Evolutionary conservation across 2,329 filamentous ascomycete genomes (phyloP).

Genomic region (Helicocarpus griseus): DNA sequence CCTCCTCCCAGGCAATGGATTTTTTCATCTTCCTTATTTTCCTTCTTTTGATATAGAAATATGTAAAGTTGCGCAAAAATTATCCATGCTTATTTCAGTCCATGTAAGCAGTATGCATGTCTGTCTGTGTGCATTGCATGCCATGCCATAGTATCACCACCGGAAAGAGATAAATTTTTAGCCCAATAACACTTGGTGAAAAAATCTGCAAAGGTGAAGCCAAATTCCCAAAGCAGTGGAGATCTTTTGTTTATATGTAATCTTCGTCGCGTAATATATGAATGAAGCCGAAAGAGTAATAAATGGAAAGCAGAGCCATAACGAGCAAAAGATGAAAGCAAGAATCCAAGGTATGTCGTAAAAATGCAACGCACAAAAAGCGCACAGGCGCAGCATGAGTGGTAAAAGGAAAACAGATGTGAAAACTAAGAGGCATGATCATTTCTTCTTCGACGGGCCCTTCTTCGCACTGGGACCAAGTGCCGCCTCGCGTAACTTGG

Average conservation of each 20-base stretch:
- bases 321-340: neutral
- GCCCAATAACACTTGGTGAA: neutral
- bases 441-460: constrained; percentile 23
- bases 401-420: neutral
- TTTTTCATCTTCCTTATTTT: too few species aligned
- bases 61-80: too few species aligned
- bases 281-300: neutral
- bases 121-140: too few species aligned
- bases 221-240: neutral
- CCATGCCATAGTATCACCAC: too few species aligned
- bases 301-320: neutral
- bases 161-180: neutral
- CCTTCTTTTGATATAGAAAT: too few species aligned
- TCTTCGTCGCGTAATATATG: neutral
- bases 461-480: constrained; percentile 23
- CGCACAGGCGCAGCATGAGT: neutral
- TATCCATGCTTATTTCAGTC: too few species aligned
- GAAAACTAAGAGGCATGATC: neutral
- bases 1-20: too few species aligned
- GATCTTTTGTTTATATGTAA: neutral
- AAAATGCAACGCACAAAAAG: neutral
- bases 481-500: constrained; percentile 30
- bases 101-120: too few species aligned
- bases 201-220: too few species aligned
- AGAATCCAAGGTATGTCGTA: neutral